Conservation (phyloP, 352 stramenopile species). For the Blastocystis sp. region DNA sequence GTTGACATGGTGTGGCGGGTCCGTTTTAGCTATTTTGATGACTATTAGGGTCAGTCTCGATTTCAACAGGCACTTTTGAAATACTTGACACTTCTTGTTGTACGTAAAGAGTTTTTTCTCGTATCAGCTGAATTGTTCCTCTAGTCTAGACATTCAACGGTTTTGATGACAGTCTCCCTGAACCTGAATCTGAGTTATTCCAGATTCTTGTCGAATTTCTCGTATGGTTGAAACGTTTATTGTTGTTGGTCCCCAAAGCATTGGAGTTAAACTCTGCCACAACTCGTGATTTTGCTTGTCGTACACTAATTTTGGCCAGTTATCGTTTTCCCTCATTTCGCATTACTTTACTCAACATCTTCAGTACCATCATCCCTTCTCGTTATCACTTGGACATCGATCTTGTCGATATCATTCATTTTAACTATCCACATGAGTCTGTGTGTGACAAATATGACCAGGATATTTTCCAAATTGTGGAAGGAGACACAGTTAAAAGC, state of each 20-base stretch:
- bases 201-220: not conserved
- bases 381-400: slow-evolving; percentile 12
- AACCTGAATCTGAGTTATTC: slow-evolving; percentile 32
- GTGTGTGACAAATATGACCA: slow-evolving; percentile 42
- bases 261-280: not conserved
- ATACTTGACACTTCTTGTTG: not conserved
- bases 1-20: not conserved
- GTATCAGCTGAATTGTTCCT: not conserved
- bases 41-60: not conserved
- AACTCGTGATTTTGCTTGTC: not conserved
- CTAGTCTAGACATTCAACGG: not conserved
- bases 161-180: not conserved
- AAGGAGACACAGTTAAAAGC: not conserved
- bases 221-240: not conserved
- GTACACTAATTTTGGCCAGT: not conserved
- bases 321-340: slow-evolving; percentile 38
- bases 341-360: not conserved
- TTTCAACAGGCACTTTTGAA: slow-evolving; percentile 15
- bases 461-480: not conserved
- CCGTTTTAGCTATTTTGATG: not conserved
- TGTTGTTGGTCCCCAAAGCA: not conserved
- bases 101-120: slow-evolving; percentile 22
- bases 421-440: not conserved
- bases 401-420: not conserved
- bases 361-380: not conserved